Percentiles rank a stretch among this genome's conserved stretches.
These are phyloP conservation scores for Fusarium pseudoanthophilum DNA, from an alignment of 2,329 filamentous ascomycete species.

Conservation along the genomic window DNA sequence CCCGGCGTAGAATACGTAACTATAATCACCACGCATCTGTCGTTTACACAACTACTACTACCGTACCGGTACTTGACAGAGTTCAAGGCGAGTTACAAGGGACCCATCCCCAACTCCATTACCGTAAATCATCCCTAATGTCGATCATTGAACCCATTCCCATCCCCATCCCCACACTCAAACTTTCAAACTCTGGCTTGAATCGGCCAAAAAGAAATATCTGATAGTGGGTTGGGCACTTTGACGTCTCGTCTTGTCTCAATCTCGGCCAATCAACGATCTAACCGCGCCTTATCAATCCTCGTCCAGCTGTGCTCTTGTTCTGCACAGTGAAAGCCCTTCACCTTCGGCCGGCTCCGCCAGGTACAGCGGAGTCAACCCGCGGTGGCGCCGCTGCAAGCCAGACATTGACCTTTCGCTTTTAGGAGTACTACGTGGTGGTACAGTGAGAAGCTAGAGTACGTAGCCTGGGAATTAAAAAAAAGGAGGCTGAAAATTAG, in stretches of 20 bases:
- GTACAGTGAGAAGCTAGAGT: neutral
- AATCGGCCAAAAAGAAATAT: slow-evolving; percentile 6
- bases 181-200: neutral
- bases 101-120: slow-evolving; percentile 5
- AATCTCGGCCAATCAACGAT: slow-evolving; percentile 19
- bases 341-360: slow-evolving; percentile 40
- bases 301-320: neutral
- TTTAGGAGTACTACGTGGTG: slow-evolving; percentile 8
- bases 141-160: slow-evolving; percentile 17
- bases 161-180: neutral
- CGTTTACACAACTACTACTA: slow-evolving; percentile 19
- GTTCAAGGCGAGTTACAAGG: neutral
- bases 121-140: slow-evolving; percentile 24
- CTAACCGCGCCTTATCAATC: slow-evolving; percentile 16
- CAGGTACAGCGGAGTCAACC: slow-evolving; percentile 25
- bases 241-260: slow-evolving; percentile 10
- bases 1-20: neutral
- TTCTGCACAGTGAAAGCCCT: neutral
- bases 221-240: slow-evolving; percentile 4
- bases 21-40: neutral
- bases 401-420: neutral
- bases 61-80: slow-evolving; percentile 2
- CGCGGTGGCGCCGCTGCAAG: slow-evolving; percentile 20
- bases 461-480: neutral
- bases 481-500: slow-evolving; percentile 20